phyloP scores from a whole-genome alignment of 1,284 basidiomycete species.

The Psilocybe mexicana region DNA sequence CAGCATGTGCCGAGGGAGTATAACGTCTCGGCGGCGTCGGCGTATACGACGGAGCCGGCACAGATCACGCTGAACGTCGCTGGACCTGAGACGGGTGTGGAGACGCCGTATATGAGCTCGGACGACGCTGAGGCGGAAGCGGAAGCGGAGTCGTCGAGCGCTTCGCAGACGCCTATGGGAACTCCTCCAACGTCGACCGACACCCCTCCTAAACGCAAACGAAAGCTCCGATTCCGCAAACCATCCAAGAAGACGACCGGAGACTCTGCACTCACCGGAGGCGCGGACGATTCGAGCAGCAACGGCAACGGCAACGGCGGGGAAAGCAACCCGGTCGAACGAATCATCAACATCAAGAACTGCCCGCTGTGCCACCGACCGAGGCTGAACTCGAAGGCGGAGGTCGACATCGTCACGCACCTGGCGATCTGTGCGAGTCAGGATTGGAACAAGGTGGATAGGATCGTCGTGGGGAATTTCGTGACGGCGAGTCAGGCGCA shows the following conservation, averaged over 20 bases:
- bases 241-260: slow-evolving; percentile 27
- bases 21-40: slow-evolving; percentile 20
- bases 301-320: not conserved
- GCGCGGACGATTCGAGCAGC: slow-evolving; percentile 16
- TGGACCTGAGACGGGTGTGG: slow-evolving; percentile 16
- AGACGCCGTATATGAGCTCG: slow-evolving; percentile 24
- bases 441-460: slow-evolving; percentile 89
- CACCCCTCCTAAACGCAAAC: not conserved
- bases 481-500: slow-evolving; percentile 96
- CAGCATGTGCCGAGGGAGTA: slow-evolving; percentile 28
- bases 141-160: slow-evolving; percentile 13
- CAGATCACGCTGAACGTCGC: slow-evolving; percentile 43
- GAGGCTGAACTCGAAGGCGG: slow-evolving; percentile 80
- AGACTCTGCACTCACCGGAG: slow-evolving; percentile 13
- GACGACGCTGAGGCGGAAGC: slow-evolving; percentile 29
- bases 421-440: slow-evolving; percentile 91
- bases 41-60: slow-evolving; percentile 44
- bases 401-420: slow-evolving; percentile 93
- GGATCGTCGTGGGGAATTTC: slow-evolving; percentile 92
- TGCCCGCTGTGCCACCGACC: slow-evolving; percentile 95
- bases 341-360: slow-evolving; percentile 92
- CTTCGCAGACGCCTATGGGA: not conserved
- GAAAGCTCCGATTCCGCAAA: slow-evolving; percentile 19
- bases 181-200: not conserved
- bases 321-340: slow-evolving; percentile 62